Percentiles rank a stretch among this genome's conserved stretches.
Conservation (phyloP, 129 eudicot genomes). For the Tagetes patula region DNA sequence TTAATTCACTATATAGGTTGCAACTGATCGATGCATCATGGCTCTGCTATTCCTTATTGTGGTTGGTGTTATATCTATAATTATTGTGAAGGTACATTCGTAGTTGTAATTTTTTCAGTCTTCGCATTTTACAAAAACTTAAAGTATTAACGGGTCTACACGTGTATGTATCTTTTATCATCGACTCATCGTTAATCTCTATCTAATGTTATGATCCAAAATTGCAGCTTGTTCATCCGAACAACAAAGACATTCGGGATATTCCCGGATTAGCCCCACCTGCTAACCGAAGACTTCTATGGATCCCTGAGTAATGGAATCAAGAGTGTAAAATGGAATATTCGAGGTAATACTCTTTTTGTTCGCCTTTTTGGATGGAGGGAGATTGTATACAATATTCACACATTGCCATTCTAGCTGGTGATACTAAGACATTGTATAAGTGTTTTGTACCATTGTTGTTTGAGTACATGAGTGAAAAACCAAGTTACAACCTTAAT, state of each 20-base stretch:
- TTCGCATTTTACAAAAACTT: background rate
- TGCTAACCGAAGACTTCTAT: conserved; percentile 62
- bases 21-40: conserved; percentile 94
- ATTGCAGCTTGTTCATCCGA: conserved; percentile 76
- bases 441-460: conserved; percentile 30
- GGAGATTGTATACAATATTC: conserved; percentile 25
- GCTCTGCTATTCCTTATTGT: conserved; percentile 89
- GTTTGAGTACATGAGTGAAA: conserved; percentile 28
- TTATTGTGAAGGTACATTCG: conserved; percentile 76
- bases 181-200: background rate
- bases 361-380: conserved; percentile 28
- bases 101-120: background rate
- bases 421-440: conserved; percentile 24
- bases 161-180: background rate
- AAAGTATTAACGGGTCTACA: background rate
- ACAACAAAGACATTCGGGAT: conserved; percentile 73
- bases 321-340: conserved; percentile 16
- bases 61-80: conserved; percentile 76
- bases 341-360: conserved; percentile 18
- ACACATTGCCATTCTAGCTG: conserved; percentile 21
- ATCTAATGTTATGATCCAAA: conserved; percentile 5
- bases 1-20: conserved; percentile 54
- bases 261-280: conserved; percentile 97
- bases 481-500: conserved; percentile 15
- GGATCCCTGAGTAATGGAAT: conserved; percentile 41